Conservation (phyloP, 148 eudicot species). For the Spergularia bocconei region DNA sequence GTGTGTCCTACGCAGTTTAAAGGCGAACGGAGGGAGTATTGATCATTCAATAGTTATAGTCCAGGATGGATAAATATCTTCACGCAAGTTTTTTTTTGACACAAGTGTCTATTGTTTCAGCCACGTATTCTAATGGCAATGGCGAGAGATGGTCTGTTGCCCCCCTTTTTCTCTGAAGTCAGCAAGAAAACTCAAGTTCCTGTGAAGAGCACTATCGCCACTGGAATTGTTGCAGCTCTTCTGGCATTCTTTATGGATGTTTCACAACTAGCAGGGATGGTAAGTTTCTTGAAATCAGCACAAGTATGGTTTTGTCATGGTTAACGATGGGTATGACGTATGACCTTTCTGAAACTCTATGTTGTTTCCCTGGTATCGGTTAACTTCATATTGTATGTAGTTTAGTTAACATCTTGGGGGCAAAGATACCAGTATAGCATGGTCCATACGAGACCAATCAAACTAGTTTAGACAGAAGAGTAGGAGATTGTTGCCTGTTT, state of each 20-base stretch:
- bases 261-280: conserved; percentile 89
- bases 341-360: neutral
- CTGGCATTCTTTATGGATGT: conserved; percentile 80
- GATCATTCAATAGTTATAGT: too few species aligned
- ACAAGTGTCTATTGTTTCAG: conserved; percentile 37
- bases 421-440: neutral
- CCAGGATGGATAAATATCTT: neutral
- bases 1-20: too few species aligned
- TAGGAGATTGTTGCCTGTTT: neutral
- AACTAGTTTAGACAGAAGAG: neutral
- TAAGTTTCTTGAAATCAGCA: conserved; percentile 25
- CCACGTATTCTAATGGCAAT: conserved; percentile 95
- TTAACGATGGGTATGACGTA: neutral
- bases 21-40: too few species aligned
- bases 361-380: neutral
- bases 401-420: neutral
- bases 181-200: conserved; percentile 76
- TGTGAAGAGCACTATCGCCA: conserved; percentile 66
- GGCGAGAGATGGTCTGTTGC: conserved; percentile 96
- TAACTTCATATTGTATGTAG: neutral
- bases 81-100: neutral
- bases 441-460: too few species aligned
- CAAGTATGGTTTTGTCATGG: neutral
- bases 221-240: conserved; percentile 65
- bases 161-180: conserved; percentile 85